Percentiles rank a stretch among this genome's conserved stretches.
phyloP scores from a whole-genome alignment of 2,329 filamentous ascomycete genomes.

The Neonectria punicea region DNA sequence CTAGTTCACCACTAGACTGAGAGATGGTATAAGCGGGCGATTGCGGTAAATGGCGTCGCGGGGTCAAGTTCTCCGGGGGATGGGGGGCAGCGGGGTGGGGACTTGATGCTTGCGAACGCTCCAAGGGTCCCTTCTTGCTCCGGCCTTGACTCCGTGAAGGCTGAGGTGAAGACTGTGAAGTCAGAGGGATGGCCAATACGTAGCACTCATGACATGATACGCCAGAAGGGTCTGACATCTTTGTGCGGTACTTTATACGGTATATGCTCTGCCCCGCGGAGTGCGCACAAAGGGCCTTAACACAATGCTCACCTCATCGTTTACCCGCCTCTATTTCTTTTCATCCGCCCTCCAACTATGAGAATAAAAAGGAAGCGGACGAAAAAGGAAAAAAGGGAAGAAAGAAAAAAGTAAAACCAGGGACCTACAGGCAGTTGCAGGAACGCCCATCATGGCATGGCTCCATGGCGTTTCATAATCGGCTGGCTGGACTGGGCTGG shows the following conservation, averaged over 20 bases:
- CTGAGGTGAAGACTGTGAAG: neutral
- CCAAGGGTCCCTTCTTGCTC: neutral
- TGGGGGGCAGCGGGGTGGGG: slow-evolving; percentile 1
- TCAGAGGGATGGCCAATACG: neutral
- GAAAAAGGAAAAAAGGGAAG: neutral
- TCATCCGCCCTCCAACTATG: neutral
- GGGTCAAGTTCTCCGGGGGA: slow-evolving; percentile 9
- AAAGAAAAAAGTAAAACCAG: neutral
- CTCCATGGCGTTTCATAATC: neutral
- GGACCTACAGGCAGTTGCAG: neutral
- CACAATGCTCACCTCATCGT: neutral
- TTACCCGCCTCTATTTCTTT: neutral
- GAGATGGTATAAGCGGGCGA: neutral
- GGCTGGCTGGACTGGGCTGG: neutral
- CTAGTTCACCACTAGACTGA: neutral
- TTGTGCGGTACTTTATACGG: neutral
- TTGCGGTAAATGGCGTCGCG: neutral
- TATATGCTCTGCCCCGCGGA: neutral
- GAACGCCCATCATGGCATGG: neutral
- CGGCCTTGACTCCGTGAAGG: neutral
- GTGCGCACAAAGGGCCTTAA: neutral
- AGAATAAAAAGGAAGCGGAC: neutral
- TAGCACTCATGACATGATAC: neutral
- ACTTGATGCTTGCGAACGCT: neutral
- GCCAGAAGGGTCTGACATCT: neutral